phyloP scores from a whole-genome alignment of 2,329 filamentous ascomycete genomes.

The Diplodia mutila region DNA sequence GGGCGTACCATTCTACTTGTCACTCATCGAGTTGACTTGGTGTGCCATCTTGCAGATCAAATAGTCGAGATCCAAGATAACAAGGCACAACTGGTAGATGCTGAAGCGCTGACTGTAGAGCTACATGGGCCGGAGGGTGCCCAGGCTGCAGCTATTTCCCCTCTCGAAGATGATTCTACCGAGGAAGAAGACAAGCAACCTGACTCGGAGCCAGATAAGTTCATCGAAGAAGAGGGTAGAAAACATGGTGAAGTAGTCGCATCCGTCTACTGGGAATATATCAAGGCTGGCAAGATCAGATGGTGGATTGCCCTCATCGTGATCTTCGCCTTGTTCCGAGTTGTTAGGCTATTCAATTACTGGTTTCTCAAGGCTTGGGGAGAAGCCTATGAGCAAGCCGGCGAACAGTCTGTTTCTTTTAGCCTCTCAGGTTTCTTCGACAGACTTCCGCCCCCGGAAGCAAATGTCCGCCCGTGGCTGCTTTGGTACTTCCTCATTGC shows the following conservation, averaged over 20 bases:
- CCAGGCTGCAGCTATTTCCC: conserved; percentile 19
- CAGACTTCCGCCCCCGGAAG: conserved; percentile 66
- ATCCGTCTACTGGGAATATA: conserved; percentile 81
- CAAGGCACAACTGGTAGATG: conserved; percentile 49
- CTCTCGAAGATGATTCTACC: conserved; percentile 28
- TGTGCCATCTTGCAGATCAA: conserved; percentile 72
- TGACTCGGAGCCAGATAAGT: conserved; percentile 62
- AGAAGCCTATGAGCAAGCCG: conserved; percentile 64
- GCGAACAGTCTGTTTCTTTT: background rate
- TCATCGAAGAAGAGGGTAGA: conserved; percentile 77
- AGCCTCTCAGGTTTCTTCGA: conserved; percentile 30
- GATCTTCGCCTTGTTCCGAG: conserved; percentile 66
- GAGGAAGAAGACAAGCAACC: conserved; percentile 28
- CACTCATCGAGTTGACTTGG: conserved; percentile 71
- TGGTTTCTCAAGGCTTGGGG: conserved; percentile 91
- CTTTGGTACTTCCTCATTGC: conserved; percentile 68
- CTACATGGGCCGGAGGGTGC: background rate
- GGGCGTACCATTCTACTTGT: conserved; percentile 62
- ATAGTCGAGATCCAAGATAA: conserved; percentile 71
- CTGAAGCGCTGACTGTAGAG: conserved; percentile 25
- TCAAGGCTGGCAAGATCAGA: conserved; percentile 74
- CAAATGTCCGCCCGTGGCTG: conserved; percentile 75
- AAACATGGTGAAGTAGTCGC: conserved; percentile 75
- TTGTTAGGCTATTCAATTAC: conserved; percentile 67
- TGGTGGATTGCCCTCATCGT: conserved; percentile 72